Evolutionary conservation across 192 early-diverging fungal species (phyloP), one percentile per base, ranked within the genome.

Genomic region (Gonapodya sp.): DNA sequence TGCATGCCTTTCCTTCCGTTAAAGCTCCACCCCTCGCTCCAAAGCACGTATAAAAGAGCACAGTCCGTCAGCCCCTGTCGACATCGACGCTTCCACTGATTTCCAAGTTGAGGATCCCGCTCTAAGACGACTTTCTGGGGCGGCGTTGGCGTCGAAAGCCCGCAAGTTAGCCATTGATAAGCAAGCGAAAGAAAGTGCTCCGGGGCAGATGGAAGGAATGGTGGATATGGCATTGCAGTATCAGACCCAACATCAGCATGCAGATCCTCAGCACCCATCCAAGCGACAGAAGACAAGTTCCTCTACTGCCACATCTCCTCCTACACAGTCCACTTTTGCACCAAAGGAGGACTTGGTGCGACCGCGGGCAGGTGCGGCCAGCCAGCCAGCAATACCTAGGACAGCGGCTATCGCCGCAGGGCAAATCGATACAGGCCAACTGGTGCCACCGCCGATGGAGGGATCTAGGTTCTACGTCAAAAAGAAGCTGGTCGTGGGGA

Each of bases 401-500:
- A 64, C 24, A 24, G 46, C 46, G 46, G 46, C 46, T 64, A 64
- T 64, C 46, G 46, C 8, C 8, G 46, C 46, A 64, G 46, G 8
- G 8, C 46, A 64, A 64, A 24, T 16, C 8, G 46, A 64, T 16
- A 64, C 46, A 24, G 46, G 8, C 8, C 8, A 16, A 24, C 24
- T 64, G 46, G 46, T 64, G 46, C 46, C 46, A 64, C 46, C 46
- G 24, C 8, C 8, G 24, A 64, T 64, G 46, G 46, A 64, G 46
- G 93, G 92, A 14, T 93, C 93, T 0, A 86, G 93, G 0, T 95
- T 94, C 77, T 93, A 94, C 80, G 87, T 93, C 33, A 89, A 93
- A 36, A 85, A 89, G 31, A 87, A 90, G 24, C 87, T 93, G 16
- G 85, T 92, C 16, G 83, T 93, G 79, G 93, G 93, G 18, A 95